Base-by-base conservation (phyloP, 345 rosid genomes). In the Hypericum androsaemum region DNA sequence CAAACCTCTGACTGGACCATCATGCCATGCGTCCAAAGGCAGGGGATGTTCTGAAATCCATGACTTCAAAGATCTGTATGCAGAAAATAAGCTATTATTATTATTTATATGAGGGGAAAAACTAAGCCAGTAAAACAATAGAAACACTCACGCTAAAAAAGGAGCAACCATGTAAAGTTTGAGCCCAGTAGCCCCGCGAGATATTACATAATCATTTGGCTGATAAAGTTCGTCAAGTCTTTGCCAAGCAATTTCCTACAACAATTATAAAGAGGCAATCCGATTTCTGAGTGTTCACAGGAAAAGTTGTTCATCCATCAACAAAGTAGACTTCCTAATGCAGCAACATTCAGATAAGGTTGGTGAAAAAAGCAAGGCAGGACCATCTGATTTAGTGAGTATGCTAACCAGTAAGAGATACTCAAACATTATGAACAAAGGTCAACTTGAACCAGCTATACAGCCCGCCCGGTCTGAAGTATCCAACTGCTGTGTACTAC, bases 91-190 rank as follows among this genome's bases (percentile, higher is more conserved):
- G 64, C 52, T 54, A 17, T 22, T 43, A 11, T 57, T 39, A 38
- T 13, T 39, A 43, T 41, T 6, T 22, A 16, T 6, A 41, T 50
- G 4, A 11, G 6, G 37, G 6, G 37, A 17, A 43, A 28, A 37
- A 32, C n/a, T 11, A 46, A 41, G 13, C 50, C 9, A 11, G 40
- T 10, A 11, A n/a, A 12, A 39, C 16, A 5, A 17, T 40, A 38
- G 41, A 36, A 58, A 49, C 46, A 80, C 95, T 76, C 66, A 94
- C 99, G 39, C 64, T 65, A 94, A 75, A 69, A 94, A 88, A 11
- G 95, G 99, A 36, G 99, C 76, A 60, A 88, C 95, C 99, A 94
- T 94, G 62, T 94, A 94, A 59, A 94, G 81, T 82, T 88, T 94
- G 46, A 85, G 81, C 65, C 94, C 97, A 45, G 87, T 74, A 63